These are phyloP conservation scores for Leptographium flavum DNA, from an alignment of 2,329 filamentous ascomycete species.

Conservation along the genomic window DNA sequence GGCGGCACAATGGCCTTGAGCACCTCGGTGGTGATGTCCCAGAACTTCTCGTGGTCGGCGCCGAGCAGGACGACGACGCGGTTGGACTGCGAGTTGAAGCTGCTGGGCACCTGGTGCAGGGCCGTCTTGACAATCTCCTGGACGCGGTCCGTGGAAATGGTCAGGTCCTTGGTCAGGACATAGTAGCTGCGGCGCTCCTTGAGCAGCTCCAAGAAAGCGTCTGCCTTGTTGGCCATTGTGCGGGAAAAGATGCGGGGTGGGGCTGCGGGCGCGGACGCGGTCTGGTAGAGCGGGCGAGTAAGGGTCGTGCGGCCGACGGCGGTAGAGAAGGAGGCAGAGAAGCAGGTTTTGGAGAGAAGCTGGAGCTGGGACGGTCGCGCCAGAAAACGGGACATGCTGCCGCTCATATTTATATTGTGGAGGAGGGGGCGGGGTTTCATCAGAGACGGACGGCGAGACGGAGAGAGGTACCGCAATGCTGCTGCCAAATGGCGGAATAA, in stretches of 20 bases:
- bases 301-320: neutral
- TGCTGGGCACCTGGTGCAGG: constrained; percentile 57
- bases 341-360: constrained; percentile 1
- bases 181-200: constrained; percentile 58
- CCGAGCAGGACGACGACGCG: constrained; percentile 67
- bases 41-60: constrained; percentile 75
- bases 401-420: constrained; percentile 1
- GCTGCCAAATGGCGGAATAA: neutral
- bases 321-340: neutral
- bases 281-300: neutral
- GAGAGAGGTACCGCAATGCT: neutral
- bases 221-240: constrained; percentile 24
- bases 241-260: constrained; percentile 1
- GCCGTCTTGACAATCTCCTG: constrained; percentile 50
- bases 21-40: constrained; percentile 55
- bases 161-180: constrained; percentile 47
- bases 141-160: constrained; percentile 43
- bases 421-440: neutral
- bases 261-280: neutral
- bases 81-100: constrained; percentile 82
- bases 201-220: constrained; percentile 47
- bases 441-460: neutral
- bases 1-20: constrained; percentile 55
- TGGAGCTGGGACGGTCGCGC: constrained; percentile 1
- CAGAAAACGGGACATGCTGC: neutral